Evolutionary conservation across 192 early-diverging fungal genomes (phyloP).

Genomic region (Neocallimastix lanati): DNA sequence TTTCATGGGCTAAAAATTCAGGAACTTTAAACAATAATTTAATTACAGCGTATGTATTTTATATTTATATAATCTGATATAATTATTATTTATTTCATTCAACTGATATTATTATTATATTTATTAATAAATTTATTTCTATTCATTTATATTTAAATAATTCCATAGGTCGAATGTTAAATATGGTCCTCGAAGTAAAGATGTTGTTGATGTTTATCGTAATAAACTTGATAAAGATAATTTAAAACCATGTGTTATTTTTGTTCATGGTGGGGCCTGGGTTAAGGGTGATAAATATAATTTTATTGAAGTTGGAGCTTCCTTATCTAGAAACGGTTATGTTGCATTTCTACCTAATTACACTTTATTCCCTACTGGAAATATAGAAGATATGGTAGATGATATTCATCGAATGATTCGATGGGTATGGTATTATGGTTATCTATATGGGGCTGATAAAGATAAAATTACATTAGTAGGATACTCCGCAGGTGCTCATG

Average conservation of each 20-base stretch:
- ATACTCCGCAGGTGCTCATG: background rate
- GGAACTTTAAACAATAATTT: background rate
- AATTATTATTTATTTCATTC: too few species aligned
- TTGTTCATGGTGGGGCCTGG: background rate
- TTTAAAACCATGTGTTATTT: background rate
- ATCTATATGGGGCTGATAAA: background rate
- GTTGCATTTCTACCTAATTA: background rate
- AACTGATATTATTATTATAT: too few species aligned
- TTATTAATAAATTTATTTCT: too few species aligned
- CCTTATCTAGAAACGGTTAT: background rate
- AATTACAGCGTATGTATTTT: background rate
- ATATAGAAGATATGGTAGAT: background rate
- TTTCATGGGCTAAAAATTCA: background rate
- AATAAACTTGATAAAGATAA: background rate
- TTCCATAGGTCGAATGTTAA: background rate
- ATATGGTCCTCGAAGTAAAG: background rate
- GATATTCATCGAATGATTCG: background rate
- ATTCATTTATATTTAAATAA: too few species aligned
- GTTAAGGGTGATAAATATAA: background rate
- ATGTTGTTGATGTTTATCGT: background rate
- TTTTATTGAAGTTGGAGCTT: background rate
- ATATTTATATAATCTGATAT: too few species aligned
- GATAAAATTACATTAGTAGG: background rate
- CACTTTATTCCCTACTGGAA: background rate
- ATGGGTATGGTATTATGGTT: background rate